Conservation (phyloP, 768 basidiomycete species). For the Amanita fuliginea region DNA sequence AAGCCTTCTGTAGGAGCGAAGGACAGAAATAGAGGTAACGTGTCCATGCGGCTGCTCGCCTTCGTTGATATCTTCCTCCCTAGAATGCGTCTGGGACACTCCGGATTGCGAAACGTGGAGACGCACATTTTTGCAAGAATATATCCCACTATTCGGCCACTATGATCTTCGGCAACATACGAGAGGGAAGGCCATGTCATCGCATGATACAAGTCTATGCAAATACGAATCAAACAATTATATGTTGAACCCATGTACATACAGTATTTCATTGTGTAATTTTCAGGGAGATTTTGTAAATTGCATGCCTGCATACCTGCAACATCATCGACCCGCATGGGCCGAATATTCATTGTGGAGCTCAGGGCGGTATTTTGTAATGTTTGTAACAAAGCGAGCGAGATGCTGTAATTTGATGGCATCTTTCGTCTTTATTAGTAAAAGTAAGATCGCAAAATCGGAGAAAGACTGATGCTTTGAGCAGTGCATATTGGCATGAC, state of each 20-base stretch:
- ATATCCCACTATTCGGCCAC: constrained; percentile 89
- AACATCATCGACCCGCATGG: constrained; percentile 18
- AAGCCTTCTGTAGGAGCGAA: constrained; percentile 82
- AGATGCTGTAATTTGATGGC: constrained; percentile 24
- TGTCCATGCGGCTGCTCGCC: constrained; percentile 78
- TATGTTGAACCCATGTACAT: constrained; percentile 13
- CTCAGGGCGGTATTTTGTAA: background rate
- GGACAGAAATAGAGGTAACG: constrained; percentile 92
- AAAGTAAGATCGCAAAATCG: constrained; percentile 34
- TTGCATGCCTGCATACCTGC: too few relatives aligned
- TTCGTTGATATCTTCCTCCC: constrained; percentile 55
- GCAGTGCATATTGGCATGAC: constrained; percentile 13
- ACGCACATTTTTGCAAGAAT: constrained; percentile 91
- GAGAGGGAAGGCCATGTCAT: constrained; percentile 95
- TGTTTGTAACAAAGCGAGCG: constrained; percentile 23
- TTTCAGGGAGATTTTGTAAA: constrained; percentile 64
- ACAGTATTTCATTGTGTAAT: constrained; percentile 84
- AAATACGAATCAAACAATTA: constrained; percentile 12
- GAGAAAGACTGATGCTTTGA: constrained; percentile 37
- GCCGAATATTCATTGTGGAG: constrained; percentile 35
- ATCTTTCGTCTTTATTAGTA: constrained; percentile 21
- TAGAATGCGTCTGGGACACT: constrained; percentile 14
- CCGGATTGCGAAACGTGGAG: background rate
- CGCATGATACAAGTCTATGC: constrained; percentile 76
- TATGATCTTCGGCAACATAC: constrained; percentile 86